phyloP scores from a whole-genome alignment of 2,329 filamentous ascomycete species.

The Venturia asperata region DNA sequence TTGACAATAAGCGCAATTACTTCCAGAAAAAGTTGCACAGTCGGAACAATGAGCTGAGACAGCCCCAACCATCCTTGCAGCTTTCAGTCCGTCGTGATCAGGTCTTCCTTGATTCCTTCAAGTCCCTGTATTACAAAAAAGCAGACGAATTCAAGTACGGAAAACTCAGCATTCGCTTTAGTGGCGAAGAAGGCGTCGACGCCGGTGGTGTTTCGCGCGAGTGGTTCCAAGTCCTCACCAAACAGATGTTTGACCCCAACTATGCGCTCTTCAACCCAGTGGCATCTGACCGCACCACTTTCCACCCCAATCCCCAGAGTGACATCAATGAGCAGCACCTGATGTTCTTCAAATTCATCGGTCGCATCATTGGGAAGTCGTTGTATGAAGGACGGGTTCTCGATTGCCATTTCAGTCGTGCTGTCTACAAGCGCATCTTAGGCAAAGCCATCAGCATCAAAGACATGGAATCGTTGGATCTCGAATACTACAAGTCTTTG shows the following conservation, averaged over 20 bases:
- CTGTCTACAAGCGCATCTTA: conserved; percentile 95
- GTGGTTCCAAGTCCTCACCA: conserved; percentile 96
- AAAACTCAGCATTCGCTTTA: conserved; percentile 95
- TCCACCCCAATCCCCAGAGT: conserved; percentile 95
- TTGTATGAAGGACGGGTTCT: conserved; percentile 92
- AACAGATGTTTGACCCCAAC: conserved; percentile 98
- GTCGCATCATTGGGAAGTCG: conserved; percentile 95
- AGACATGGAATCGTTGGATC: conserved; percentile 97
- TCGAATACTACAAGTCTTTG: conserved; percentile 97
- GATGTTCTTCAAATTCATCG: conserved; percentile 99
- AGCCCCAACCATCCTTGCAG: conserved; percentile 70
- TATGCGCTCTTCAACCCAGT: conserved; percentile 96
- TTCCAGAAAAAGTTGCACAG: conserved; percentile 90
- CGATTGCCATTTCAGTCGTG: conserved; percentile 97
- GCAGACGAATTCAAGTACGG: conserved; percentile 98
- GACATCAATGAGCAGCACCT: conserved; percentile 92
- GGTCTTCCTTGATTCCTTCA: conserved; percentile 97
- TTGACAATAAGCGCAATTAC: conserved; percentile 99
- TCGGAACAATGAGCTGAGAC: conserved; percentile 61
- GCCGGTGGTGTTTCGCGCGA: conserved; percentile 95
- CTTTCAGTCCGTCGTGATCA: conserved; percentile 86
- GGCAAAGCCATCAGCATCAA: conserved; percentile 94
- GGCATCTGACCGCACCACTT: conserved; percentile 93
- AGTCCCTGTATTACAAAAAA: conserved; percentile 93
- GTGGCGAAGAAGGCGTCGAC: conserved; percentile 94